Evolutionary conservation across 805 yeast genomes (phyloP).

Genomic region (Zygotorulaspora sp.): DNA sequence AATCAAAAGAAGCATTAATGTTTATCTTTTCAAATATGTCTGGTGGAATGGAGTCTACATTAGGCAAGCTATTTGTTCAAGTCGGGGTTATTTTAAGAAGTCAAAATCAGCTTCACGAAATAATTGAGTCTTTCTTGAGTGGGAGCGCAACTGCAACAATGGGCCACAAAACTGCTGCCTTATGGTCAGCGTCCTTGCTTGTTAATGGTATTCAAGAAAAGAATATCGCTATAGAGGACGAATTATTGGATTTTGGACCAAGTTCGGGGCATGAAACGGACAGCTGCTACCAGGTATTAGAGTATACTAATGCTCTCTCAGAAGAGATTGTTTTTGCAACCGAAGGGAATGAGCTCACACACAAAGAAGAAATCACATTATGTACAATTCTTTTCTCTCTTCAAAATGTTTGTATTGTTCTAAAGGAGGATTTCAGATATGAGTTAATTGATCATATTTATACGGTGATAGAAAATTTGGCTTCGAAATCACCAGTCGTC

Average conservation of each 20-base stretch:
- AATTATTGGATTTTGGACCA: conserved; percentile 12
- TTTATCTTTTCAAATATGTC: conserved; percentile 24
- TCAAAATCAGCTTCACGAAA: conserved; percentile 6
- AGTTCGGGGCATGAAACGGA: conserved; percentile 12
- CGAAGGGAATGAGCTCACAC: conserved; percentile 16
- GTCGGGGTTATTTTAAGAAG: conserved; percentile 3
- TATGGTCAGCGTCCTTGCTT: conserved; percentile 41
- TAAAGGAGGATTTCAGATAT: conserved; percentile 40
- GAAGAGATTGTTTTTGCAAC: conserved; percentile 31
- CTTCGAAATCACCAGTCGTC: conserved; percentile 46
- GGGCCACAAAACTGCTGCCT: conserved; percentile 12
- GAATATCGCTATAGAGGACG: conserved; percentile 19
- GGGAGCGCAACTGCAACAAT: conserved; percentile 16
- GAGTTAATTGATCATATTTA: conserved; percentile 69
- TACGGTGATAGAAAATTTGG: conserved; percentile 68
- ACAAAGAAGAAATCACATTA: conserved; percentile 23
- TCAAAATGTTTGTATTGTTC: conserved; percentile 12
- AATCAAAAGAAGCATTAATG: conserved; percentile 7
- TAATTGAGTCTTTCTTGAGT: conserved; percentile 23
- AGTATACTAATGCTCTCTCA: conserved; percentile 42
- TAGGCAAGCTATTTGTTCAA: conserved; percentile 5
- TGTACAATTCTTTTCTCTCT: conserved; percentile 21
- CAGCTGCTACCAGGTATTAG: conserved; percentile 33
- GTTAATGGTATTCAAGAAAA: conserved; percentile 25
- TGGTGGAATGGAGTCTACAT: conserved; percentile 17